Percentiles rank a stretch among this genome's conserved stretches.
Evolutionary conservation across 306 rosid species (phyloP).

Genomic region (Ammopiptanthus mongolicus): DNA sequence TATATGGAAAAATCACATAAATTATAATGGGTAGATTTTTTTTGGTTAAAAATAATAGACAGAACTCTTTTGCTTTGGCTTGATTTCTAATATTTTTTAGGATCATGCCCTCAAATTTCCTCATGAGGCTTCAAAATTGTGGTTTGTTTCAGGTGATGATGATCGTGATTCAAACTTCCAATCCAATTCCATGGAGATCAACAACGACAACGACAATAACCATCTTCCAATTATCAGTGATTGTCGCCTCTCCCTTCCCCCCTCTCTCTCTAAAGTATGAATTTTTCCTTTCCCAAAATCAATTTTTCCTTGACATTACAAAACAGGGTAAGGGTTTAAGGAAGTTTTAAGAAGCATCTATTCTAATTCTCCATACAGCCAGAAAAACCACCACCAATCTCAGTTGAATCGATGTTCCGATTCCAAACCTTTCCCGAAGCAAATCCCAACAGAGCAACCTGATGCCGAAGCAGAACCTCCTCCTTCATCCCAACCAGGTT

Average conservation of each 20-base stretch:
- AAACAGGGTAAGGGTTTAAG: slow-evolving; percentile 10
- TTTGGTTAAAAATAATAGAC: neutral
- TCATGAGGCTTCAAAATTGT: neutral
- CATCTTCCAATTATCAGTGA: slow-evolving; percentile 50
- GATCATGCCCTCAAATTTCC: neutral
- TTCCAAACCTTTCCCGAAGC: neutral
- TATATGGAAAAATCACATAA: neutral
- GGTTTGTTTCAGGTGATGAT: slow-evolving; percentile 47
- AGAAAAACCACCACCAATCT: neutral
- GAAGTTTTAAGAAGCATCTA: slow-evolving; percentile 12
- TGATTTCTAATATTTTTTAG: neutral
- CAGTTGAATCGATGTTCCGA: neutral
- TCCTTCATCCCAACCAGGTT: neutral
- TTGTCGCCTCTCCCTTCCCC: slow-evolving; percentile 67
- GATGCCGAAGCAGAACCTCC: neutral
- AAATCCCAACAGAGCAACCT: neutral
- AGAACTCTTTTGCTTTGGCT: too few species aligned
- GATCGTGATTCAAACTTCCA: slow-evolving; percentile 43
- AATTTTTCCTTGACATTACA: too few species aligned
- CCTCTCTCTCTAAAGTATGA: slow-evolving; percentile 72
- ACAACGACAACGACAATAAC: neutral
- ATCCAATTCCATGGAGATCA: slow-evolving; percentile 43
- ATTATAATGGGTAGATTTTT: neutral
- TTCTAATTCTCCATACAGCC: neutral
- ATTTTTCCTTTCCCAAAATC: neutral